Conservation (phyloP, 352 stramenopile species). For the Globisporangium heterothallicum region DNA sequence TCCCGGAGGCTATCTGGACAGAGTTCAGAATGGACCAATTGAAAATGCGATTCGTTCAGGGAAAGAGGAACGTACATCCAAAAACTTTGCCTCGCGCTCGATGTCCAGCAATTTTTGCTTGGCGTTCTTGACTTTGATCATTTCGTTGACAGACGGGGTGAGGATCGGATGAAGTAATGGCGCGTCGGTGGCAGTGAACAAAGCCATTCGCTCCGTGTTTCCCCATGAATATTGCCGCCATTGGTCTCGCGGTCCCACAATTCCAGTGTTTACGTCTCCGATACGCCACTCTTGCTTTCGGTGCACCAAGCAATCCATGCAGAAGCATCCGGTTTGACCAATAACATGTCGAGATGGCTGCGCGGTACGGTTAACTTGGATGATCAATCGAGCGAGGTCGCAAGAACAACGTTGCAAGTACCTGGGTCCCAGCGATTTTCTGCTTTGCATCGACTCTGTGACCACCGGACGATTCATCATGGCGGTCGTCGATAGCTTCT, state of each 20-base stretch:
- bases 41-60: neutral
- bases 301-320: slow-evolving; percentile 60
- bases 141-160: slow-evolving; percentile 46
- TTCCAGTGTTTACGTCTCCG: slow-evolving; percentile 52
- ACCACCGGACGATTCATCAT: slow-evolving; percentile 3
- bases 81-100: slow-evolving; percentile 67
- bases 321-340: slow-evolving; percentile 73
- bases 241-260: slow-evolving; percentile 61
- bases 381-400: neutral
- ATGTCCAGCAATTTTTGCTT: slow-evolving; percentile 35
- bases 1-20: slow-evolving; percentile 54
- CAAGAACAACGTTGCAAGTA: slow-evolving; percentile 3
- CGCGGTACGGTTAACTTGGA: neutral
- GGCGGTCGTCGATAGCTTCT: slow-evolving; percentile 38
- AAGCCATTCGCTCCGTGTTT: slow-evolving; percentile 39
- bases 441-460: slow-evolving; percentile 6
- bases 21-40: neutral
- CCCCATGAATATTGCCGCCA: slow-evolving; percentile 66
- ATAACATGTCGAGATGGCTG: slow-evolving; percentile 43
- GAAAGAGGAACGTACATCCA: slow-evolving; percentile 21
- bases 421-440: slow-evolving; percentile 7
- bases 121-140: slow-evolving; percentile 34
- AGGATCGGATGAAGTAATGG: slow-evolving; percentile 17
- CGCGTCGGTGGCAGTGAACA: slow-evolving; percentile 18
- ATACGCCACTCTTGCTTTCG: slow-evolving; percentile 76